Base-by-base conservation (phyloP, 192 early-diverging fungal genomes). In the Mortierella alpina region DNA sequence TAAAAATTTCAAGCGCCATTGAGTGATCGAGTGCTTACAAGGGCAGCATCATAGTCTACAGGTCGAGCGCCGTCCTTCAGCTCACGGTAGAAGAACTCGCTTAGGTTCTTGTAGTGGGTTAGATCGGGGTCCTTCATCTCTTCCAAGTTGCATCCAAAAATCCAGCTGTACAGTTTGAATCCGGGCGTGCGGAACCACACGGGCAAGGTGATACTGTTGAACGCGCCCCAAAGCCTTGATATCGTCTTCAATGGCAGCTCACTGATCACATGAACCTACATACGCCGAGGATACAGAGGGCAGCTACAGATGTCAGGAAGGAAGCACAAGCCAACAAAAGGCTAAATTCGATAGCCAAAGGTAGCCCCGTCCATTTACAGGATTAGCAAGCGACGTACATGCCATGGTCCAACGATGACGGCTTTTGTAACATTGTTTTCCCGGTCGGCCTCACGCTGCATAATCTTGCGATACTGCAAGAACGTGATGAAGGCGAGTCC, bases 31-130 rank as follows among this genome's bases (percentile, higher is more conserved):
- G 11, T 68, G 1, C 20, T 57, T 72, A 95, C 95, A 70, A 99
- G 64, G 0, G 85, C 84, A 4, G 92, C 90, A 31, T 85, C 66
- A 8, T 87, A 83, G 53, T 91, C 91, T 6, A 99, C 85, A 2
- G 91, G 89, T n/a, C 98, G 86, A 0, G 84, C 93, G 31, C 84
- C 94, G 15, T 90, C 89, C 59, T 93, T 92, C 40, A 99, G 83
- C 72, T 92, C 90, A 45, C 98, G 90, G 73, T 98, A 99, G 69
- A 99, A 99, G 84, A 99, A 99, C 8, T 89, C 85, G 13, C 92
- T 89, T 22, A 99, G 72, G 76, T 97, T 98, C 17, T 90, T 89
- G 74, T 97, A 99, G 13, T 86, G 79, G 5, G 79, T 85, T 23
- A 99, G 77, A 75, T 94, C 90, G 0, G 92, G 88, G 41, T 95